A percentile compares a stretch with the other conserved stretches of the same genome.
Conservation (phyloP, 352 stramenopile genomes). For the Phytophthora gonapodyides region DNA sequence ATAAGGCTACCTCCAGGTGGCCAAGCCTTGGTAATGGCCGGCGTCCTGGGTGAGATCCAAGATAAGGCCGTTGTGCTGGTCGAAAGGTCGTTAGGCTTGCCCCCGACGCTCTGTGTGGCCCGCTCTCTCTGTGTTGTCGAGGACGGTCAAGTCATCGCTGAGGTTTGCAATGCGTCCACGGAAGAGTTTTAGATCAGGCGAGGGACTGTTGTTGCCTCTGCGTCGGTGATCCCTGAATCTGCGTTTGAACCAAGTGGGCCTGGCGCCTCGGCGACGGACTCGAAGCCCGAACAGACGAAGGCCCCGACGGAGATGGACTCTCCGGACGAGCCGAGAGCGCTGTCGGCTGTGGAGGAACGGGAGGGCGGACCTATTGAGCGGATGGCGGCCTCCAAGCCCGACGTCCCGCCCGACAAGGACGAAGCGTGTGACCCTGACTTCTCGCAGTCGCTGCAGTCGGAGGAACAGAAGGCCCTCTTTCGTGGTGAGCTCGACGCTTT, state of each 20-base stretch:
- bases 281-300: too few relatives aligned
- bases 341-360: neutral
- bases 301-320: too few relatives aligned
- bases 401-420: too few relatives aligned
- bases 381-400: too few relatives aligned
- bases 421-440: neutral
- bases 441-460: too few relatives aligned
- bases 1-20: neutral
- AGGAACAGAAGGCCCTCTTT: too few relatives aligned
- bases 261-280: too few relatives aligned
- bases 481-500: neutral
- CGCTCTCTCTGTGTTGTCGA: constrained; percentile 8
- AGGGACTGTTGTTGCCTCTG: neutral
- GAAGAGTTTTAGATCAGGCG: constrained; percentile 3
- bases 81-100: neutral
- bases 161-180: constrained; percentile 11
- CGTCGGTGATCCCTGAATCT: constrained; percentile 5
- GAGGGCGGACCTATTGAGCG: too few relatives aligned
- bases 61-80: constrained; percentile 1
- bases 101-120: constrained; percentile 1
- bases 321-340: too few relatives aligned
- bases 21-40: constrained; percentile 2
- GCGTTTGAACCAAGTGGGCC: constrained; percentile 5
- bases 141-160: neutral
- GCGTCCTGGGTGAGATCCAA: neutral